These are phyloP conservation scores for Blastobotrys elegans DNA, from an alignment of 1,139 yeast genomes.

Conservation along the genomic window DNA sequence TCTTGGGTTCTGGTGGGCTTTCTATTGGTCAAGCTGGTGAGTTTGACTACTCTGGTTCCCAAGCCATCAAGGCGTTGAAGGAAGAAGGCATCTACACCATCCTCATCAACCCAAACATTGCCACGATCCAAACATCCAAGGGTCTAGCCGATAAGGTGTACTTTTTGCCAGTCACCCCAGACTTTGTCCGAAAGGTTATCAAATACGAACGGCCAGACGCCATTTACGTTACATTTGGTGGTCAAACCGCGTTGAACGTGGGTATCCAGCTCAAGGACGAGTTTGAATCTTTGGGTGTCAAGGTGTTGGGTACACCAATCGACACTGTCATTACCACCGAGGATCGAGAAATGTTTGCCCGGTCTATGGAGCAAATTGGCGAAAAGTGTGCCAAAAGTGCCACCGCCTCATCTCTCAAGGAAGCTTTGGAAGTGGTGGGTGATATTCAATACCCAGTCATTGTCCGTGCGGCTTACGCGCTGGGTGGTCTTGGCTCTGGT, in stretches of 20 bases:
- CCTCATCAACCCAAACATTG: constrained; percentile 94
- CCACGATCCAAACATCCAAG: constrained; percentile 96
- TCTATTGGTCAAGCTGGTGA: constrained; percentile 99
- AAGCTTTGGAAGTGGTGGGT: constrained; percentile 79
- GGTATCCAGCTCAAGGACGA: constrained; percentile 96
- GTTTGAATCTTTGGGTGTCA: constrained; percentile 84
- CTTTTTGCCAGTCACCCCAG: constrained; percentile 94
- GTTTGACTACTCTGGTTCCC: constrained; percentile 97
- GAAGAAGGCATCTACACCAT: constrained; percentile 97
- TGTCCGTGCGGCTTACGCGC: constrained; percentile 95
- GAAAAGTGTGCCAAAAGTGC: constrained; percentile 93
- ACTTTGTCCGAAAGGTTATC: constrained; percentile 92
- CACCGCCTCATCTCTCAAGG: constrained; percentile 73
- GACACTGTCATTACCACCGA: constrained; percentile 96
- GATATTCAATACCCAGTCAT: constrained; percentile 93
- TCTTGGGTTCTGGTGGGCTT: constrained; percentile 97
- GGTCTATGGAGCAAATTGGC: constrained; percentile 89
- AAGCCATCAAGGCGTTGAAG: constrained; percentile 71
- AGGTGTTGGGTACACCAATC: constrained; percentile 93
- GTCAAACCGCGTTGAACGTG: constrained; percentile 94
- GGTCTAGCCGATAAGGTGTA: constrained; percentile 97
- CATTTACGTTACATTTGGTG: constrained; percentile 95
- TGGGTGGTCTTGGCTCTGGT: constrained; percentile 98
- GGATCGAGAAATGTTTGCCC: constrained; percentile 93
- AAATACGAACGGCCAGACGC: constrained; percentile 96